A percentile compares a stretch with the other conserved stretches of the same genome.
Conservation (phyloP, 441 rosid genomes). For the Codiaeum variegatum region DNA sequence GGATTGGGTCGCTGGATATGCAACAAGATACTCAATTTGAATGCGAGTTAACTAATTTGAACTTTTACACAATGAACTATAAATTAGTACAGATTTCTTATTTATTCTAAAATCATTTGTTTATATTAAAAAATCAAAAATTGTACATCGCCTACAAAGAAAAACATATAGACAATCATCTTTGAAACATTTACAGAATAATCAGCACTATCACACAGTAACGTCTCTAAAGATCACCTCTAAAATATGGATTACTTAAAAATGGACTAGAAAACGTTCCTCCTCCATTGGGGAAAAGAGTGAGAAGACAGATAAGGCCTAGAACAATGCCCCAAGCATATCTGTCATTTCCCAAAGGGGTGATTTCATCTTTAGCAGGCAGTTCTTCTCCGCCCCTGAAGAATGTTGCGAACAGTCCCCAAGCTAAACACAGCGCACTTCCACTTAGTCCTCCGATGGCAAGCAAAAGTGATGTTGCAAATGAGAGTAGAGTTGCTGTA, state of each 20-base stretch:
- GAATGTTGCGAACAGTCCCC: conserved; percentile 88
- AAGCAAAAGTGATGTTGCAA: conserved; percentile 69
- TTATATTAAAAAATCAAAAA: too few relatives aligned
- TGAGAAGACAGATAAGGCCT: conserved; percentile 79
- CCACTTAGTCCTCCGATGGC: conserved; percentile 79
- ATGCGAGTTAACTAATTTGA: too few relatives aligned
- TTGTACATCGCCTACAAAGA: too few relatives aligned
- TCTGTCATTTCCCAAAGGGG: conserved; percentile 60
- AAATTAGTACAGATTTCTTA: too few relatives aligned
- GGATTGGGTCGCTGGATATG: too few relatives aligned
- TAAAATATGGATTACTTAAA: conserved; percentile 65
- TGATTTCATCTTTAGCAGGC: conserved; percentile 84
- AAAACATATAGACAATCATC: neutral
- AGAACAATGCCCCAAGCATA: conserved; percentile 81
- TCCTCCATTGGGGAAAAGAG: conserved; percentile 83
- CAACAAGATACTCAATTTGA: too few relatives aligned
- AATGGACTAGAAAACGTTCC: conserved; percentile 83
- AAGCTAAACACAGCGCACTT: conserved; percentile 79
- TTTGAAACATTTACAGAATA: neutral
- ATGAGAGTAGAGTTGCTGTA: conserved; percentile 64
- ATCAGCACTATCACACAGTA: neutral
- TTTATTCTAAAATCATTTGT: too few relatives aligned
- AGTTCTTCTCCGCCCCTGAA: conserved; percentile 84
- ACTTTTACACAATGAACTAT: too few relatives aligned
- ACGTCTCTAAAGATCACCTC: conserved; percentile 42